Evolutionary conservation across 192 early-diverging fungal species (phyloP), one percentile per base, ranked within the genome.

Genomic region (Thamnidium elegans): DNA sequence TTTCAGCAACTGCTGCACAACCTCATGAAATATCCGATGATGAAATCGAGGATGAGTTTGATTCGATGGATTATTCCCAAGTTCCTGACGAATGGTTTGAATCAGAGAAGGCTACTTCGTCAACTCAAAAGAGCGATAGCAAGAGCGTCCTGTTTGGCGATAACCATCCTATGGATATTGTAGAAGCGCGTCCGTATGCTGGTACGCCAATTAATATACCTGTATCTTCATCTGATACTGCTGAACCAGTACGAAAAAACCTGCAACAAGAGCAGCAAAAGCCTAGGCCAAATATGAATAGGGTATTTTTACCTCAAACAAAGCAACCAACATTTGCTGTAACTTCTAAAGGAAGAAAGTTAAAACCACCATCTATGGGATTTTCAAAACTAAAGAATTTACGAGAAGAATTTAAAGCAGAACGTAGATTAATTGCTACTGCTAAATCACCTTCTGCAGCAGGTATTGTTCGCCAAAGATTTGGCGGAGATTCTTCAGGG

Each of bases 11-110:
- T 48, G 15, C 46, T 13, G 17, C 46, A 48, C 8, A 17, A 4
- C 46, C 46, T 5, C 20, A 31, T 5, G 21, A 53, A 21, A 53
- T 31, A 53, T 21, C 20, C 1, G 66, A 68, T 31, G 20, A 53
- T 64, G 51, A 48, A 21, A 45, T 58, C 11, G 46, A 48, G 9
- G 46, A 48, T 15, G 73, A 73, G 3, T 78, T 78, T 68, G 76
- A 55, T 34, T 70, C 75, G 15, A 64, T 80, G 20, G 70, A 75
- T 13, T 60, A 63, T n/a, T 52, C 69, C 30, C 65, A 81, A 20
- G 50, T 80, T 13, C 52, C 63, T 10, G 71, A 71, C 4, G 50
- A 75, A 39, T 77, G 73, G 58, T 68, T 78, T 43, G 68, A 76
- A 21, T 66, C 52, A 0, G 31, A 42, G 2, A 48, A 63, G 11